phyloP scores from a whole-genome alignment of 2,329 filamentous ascomycete genomes.

The Sphaerostilbella broomeana region DNA sequence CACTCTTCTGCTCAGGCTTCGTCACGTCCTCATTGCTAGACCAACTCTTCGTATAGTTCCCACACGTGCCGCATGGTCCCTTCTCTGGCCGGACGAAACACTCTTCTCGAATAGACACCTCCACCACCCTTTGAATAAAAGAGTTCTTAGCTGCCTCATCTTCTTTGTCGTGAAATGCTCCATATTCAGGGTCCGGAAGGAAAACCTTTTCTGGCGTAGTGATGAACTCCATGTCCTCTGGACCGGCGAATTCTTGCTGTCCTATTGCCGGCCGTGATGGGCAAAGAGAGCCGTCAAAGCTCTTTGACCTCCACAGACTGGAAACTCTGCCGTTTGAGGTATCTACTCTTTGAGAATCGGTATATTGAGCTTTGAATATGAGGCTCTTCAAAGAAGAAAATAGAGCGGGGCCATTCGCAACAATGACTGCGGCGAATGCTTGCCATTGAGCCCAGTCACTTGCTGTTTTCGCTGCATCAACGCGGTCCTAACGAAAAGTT shows the following conservation, averaged over 20 bases:
- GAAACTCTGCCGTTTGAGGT: not conserved
- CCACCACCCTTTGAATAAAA: conserved; percentile 5
- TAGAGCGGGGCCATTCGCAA: conserved; percentile 1
- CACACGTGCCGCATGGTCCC: conserved; percentile 7
- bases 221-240: too few relatives aligned
- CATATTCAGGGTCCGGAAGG: not conserved
- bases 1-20: conserved; percentile 14
- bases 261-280: not conserved
- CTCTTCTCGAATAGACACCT: conserved; percentile 6
- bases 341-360: too few relatives aligned
- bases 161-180: not conserved
- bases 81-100: conserved; percentile 1
- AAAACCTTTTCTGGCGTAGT: too few relatives aligned
- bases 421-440: not conserved
- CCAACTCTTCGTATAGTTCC: conserved; percentile 21
- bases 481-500: too few relatives aligned
- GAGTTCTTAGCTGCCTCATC: not conserved
- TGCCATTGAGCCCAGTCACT: conserved; percentile 8
- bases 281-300: not conserved
- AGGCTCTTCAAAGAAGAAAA: not conserved
- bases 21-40: conserved; percentile 11
- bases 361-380: too few relatives aligned
- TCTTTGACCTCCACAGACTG: not conserved
- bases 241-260: not conserved
- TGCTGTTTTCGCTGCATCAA: not conserved